Evolutionary conservation across 2,329 filamentous ascomycete species (phyloP).

Genomic region (Sclerotinia trifoliorum): DNA sequence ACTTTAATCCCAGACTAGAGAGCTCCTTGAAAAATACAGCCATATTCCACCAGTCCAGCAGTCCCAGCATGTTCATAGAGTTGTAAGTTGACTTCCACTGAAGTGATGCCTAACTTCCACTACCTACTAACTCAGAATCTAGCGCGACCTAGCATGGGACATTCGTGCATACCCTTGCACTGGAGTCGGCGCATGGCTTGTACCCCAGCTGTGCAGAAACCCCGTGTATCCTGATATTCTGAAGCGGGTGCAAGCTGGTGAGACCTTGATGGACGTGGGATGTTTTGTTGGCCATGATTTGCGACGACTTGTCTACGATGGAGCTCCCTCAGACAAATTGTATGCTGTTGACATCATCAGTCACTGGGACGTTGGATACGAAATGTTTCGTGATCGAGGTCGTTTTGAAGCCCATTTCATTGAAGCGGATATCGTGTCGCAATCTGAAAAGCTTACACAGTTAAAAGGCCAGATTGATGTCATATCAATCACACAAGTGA

Average conservation of each 20-base stretch:
- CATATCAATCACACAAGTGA: slow-evolving; percentile 44
- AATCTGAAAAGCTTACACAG: slow-evolving; percentile 35
- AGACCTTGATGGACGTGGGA: slow-evolving; percentile 33
- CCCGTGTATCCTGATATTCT: slow-evolving; percentile 26
- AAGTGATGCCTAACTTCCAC: not conserved
- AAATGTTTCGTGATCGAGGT: slow-evolving; percentile 42
- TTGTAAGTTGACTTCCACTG: not conserved
- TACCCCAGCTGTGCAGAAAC: slow-evolving; percentile 23
- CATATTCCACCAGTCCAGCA: not conserved
- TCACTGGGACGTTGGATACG: slow-evolving; percentile 41
- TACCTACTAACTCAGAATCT: not conserved
- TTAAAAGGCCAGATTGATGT: slow-evolving; percentile 45
- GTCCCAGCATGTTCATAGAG: slow-evolving; percentile 4
- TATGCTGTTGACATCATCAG: slow-evolving; percentile 39
- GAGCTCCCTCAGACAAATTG: slow-evolving; percentile 38
- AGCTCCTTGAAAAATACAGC: slow-evolving; percentile 7
- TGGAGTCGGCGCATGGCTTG: slow-evolving; percentile 29
- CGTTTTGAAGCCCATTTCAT: slow-evolving; percentile 39
- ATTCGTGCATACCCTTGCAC: slow-evolving; percentile 29
- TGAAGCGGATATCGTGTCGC: slow-evolving; percentile 36
- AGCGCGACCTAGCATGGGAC: slow-evolving; percentile 29
- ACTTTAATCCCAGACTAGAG: not conserved
- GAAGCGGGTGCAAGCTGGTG: slow-evolving; percentile 24
- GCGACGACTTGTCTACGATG: slow-evolving; percentile 41
- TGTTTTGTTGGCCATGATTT: slow-evolving; percentile 44